Percentiles rank a stretch among this genome's conserved stretches.
Conservation (phyloP, 768 basidiomycete species). For the Russula ochroleuca region DNA sequence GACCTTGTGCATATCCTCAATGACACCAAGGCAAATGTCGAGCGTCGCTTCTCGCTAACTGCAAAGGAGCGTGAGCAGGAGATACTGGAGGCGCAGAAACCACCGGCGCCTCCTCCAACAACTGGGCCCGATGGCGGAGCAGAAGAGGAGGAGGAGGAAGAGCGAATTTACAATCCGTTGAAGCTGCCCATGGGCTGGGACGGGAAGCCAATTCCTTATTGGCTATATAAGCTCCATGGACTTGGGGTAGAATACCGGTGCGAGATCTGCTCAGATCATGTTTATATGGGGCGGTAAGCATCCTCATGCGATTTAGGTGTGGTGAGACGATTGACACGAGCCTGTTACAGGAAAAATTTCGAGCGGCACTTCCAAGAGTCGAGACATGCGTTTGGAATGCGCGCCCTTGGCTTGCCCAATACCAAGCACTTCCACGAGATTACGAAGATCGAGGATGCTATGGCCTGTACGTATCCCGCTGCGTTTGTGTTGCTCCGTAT, state of each 20-base stretch:
- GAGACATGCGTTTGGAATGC: conserved; percentile 96
- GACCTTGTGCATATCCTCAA: conserved; percentile 62
- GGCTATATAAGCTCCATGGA: conserved; percentile 97
- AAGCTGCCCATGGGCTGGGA: conserved; percentile 98
- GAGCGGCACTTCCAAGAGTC: conserved; percentile 97
- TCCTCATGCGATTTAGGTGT: neutral
- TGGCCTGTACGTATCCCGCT: conserved; percentile 63
- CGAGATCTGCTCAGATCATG: conserved; percentile 95
- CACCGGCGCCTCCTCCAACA: conserved; percentile 47
- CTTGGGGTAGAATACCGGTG: conserved; percentile 97
- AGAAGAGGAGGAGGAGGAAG: conserved; percentile 92
- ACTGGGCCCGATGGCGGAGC: conserved; percentile 44
- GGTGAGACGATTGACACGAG: neutral
- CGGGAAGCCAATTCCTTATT: conserved; percentile 98
- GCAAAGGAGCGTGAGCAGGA: conserved; percentile 97
- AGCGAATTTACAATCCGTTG: conserved; percentile 95
- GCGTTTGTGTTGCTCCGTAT: neutral
- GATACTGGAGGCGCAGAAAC: conserved; percentile 62
- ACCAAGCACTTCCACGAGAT: conserved; percentile 99
- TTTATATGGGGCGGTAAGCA: conserved; percentile 89
- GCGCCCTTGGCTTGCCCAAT: conserved; percentile 92
- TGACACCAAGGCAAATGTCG: conserved; percentile 95
- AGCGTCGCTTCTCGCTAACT: conserved; percentile 92
- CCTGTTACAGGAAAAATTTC: conserved; percentile 79
- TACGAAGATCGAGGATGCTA: conserved; percentile 92